Base-by-base conservation (phyloP, 2,329 filamentous ascomycete species). In the Emmonsia crescens region DNA sequence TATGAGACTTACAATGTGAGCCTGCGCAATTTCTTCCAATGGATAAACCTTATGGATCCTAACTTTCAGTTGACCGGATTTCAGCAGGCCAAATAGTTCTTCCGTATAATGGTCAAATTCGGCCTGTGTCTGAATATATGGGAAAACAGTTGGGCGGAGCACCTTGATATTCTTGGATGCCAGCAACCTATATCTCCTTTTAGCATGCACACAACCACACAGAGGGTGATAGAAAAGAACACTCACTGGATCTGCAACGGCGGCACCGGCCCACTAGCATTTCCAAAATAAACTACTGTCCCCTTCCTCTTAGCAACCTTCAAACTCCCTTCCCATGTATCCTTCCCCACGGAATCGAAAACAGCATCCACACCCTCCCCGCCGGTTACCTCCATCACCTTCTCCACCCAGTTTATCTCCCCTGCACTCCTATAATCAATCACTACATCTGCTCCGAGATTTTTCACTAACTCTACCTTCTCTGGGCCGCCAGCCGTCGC, bases 401-500 rank as follows among this genome's bases (percentile, higher is more conserved):
- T 81, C 66, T 95, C 89, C 61, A 94, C 86, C 72, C 82, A 82
- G 60, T 94, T 89, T 51, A 94, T 83, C 68, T 86, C 87, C 65
- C 91, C 89, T 71, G 95, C 89, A 65, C 96, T 78, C 76, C 91
- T 93, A 66, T 91, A 93, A 72, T 89, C 87, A 67, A 96, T 80
- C 61, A 87, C 77, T 66, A 86, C 85, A 68, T 86, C 83, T 0
- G 89, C 90, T 6, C 91, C 91, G 3, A 77, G 69, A 65, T 82
- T 78, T 73, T 78, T 83, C 2, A 90, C 91, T 48, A 91, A 72
- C 54, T 82, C 83, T 54, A 86, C 80, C 78, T 96, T 96, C 73
- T 87, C 89, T 5, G 78, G 73, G 42, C 86, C 88, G 56, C 85
- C 86, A 0, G 89, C 89, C 3, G 90, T 93, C 1, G 86, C 91